Evolutionary conservation across 208 protist species (phyloP).

Genomic region (Lotmaria passim): DNA sequence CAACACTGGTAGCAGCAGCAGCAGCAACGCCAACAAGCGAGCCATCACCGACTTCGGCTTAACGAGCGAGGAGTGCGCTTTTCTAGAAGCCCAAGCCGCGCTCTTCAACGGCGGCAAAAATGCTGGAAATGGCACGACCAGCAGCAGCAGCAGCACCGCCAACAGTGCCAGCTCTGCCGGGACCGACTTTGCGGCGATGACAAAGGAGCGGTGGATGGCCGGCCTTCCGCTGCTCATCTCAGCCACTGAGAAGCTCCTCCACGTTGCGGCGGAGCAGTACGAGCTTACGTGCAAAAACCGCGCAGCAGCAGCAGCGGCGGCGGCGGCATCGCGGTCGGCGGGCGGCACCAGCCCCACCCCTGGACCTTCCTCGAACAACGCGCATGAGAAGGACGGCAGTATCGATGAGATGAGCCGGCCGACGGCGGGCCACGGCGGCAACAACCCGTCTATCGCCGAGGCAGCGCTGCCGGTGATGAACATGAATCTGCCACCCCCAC

Average conservation of each 20-base stretch:
- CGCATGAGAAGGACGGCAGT: conserved; percentile 4
- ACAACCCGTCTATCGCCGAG: conserved; percentile 21
- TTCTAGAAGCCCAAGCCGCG: conserved; percentile 25
- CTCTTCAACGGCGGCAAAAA: conserved; percentile 13
- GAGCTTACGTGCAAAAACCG: conserved; percentile 22
- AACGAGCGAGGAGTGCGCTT: conserved; percentile 33
- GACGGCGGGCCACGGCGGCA: neutral
- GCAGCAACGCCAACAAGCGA: conserved; percentile 2
- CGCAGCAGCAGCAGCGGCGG: conserved; percentile 10
- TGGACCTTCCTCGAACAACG: neutral
- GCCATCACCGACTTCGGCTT: conserved; percentile 19
- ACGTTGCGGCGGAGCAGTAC: conserved; percentile 52
- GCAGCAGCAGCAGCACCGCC: neutral
- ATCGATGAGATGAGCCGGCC: neutral
- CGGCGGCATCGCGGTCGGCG: neutral
- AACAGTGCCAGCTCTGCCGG: neutral
- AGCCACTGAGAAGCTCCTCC: conserved; percentile 31
- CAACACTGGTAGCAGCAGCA: neutral
- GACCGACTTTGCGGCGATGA: conserved; percentile 19
- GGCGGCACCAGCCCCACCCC: neutral
- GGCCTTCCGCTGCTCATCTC: conserved; percentile 30
- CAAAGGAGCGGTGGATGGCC: conserved; percentile 29
- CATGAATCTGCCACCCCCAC: neutral
- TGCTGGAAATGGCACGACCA: neutral
- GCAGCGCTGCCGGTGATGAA: neutral